Conservation (phyloP, 495 filamentous ascomycete species). For the Neurospora intermedia region DNA sequence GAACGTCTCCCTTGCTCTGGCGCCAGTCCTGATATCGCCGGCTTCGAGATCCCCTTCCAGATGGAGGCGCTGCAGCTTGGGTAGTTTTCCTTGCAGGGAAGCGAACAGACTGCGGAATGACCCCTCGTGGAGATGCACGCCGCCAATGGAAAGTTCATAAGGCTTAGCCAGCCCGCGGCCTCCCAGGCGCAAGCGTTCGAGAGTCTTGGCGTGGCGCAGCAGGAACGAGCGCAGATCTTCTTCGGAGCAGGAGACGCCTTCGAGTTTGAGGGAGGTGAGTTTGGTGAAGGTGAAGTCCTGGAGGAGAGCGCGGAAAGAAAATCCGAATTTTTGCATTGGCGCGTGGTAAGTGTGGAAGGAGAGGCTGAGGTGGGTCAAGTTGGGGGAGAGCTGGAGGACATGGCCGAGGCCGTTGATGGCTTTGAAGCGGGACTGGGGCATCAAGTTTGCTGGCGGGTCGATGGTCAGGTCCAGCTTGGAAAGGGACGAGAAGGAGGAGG, state of each 20-base stretch:
- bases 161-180: slow-evolving; percentile 33
- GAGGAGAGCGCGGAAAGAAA: slow-evolving; percentile 30
- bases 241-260: slow-evolving; percentile 33
- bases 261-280: slow-evolving; percentile 34
- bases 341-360: slow-evolving; percentile 34
- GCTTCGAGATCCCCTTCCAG: slow-evolving; percentile 37
- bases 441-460: slow-evolving; percentile 24
- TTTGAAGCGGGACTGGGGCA: slow-evolving; percentile 24
- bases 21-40: slow-evolving; percentile 24
- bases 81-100: slow-evolving; percentile 25
- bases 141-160: slow-evolving; percentile 29
- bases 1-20: slow-evolving; percentile 33
- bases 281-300: slow-evolving; percentile 25
- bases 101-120: slow-evolving; percentile 31
- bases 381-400: slow-evolving; percentile 29
- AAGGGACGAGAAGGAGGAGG: slow-evolving; percentile 29
- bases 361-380: slow-evolving; percentile 28
- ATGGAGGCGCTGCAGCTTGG: slow-evolving; percentile 29
- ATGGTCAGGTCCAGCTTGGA: slow-evolving; percentile 29
- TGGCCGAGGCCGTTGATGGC: slow-evolving; percentile 35
- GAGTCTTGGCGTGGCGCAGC: slow-evolving; percentile 29
- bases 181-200: slow-evolving; percentile 32
- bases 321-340: slow-evolving; percentile 29
- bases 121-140: slow-evolving; percentile 34
- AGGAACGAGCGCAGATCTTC: slow-evolving; percentile 34